Evolutionary conservation across 179 eudicot species (phyloP), one percentile per base, ranked within the genome.

Genomic region (Gypsophila paniculata): DNA sequence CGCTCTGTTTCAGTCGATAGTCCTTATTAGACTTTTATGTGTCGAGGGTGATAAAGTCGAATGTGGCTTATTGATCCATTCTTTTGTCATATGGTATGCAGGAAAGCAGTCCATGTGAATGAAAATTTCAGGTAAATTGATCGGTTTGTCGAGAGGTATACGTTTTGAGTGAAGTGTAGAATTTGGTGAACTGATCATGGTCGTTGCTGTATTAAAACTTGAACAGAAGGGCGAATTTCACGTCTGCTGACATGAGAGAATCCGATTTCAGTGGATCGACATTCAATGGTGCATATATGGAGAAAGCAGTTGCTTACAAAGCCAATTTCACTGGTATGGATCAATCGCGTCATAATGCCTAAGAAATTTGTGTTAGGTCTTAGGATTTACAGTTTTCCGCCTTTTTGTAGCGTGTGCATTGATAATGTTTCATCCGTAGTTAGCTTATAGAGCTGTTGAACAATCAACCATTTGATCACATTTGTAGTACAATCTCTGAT

Each of bases 191-290:
- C 46, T 42, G 46, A 42, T 71, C 17, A 17, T 58, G 74, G 22
- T 61, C 5, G n/a, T 17, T 52, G 22, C 3, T 8, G 6, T 55
- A 22, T 38, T 3, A 0, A 1, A 22, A 2, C 9, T 1, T 58
- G 17, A 78, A 68, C 91, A 93, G 98, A 81, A 76, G 98, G 82
- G 98, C 98, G 38, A 93, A 93, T 83, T 91, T 93, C 84, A 93
- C 98, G 60, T 59, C 96, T 72, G 96, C 98, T 69, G 96, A 93
- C 71, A 91, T 93, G 98, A 91, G 98, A 78, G 98, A 93, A 81
- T 89, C 98, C n/a, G 93, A 93, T 80, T 93, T 93, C 80, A 93
- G 96, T 66, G 98, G 98, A 49, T 93, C 98, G 61, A 93, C 97
- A 59, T 93, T 93, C 84, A 93, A 85, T 73, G 98, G 97, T 42